Evolutionary conservation across 345 rosid species (phyloP).

Genomic region (Noccaea bulbosa): DNA sequence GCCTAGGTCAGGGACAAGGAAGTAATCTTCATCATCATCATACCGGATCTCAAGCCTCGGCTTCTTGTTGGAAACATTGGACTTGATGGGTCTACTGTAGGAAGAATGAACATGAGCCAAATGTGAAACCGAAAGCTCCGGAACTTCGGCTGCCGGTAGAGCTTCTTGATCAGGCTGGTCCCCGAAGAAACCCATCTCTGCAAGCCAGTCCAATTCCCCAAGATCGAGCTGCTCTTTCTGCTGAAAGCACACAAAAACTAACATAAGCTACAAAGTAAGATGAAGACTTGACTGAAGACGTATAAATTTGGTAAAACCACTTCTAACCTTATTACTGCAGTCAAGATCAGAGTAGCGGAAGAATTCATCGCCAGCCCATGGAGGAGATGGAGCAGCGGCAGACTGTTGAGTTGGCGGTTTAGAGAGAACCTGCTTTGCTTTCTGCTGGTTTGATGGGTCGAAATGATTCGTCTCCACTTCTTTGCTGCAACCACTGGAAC

Average conservation of each 20-base stretch:
- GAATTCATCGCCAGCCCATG: conserved; percentile 78
- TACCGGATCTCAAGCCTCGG: conserved; percentile 64
- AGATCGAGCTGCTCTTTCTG: conserved; percentile 68
- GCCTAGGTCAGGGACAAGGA: conserved; percentile 92
- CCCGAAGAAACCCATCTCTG: conserved; percentile 64
- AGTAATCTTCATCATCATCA: conserved; percentile 72
- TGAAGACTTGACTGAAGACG: background rate
- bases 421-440: conserved; percentile 30
- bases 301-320: background rate
- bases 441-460: conserved; percentile 67
- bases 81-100: conserved; percentile 56
- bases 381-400: conserved; percentile 44
- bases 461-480: conserved; percentile 48
- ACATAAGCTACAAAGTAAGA: conserved; percentile 20
- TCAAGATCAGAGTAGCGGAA: conserved; percentile 69
- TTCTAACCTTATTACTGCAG: conserved; percentile 70
- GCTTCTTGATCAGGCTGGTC: conserved; percentile 67
- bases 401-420: conserved; percentile 54
- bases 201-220: conserved; percentile 79
- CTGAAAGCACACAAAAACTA: conserved; percentile 2
- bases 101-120: conserved; percentile 39
- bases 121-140: conserved; percentile 68
- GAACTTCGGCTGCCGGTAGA: conserved; percentile 81
- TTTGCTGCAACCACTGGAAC: conserved; percentile 56
- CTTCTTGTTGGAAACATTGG: conserved; percentile 64